These are phyloP conservation scores for Debaryomyces coudertii DNA, from an alignment of 1,139 yeast genomes.

Conservation along the genomic window DNA sequence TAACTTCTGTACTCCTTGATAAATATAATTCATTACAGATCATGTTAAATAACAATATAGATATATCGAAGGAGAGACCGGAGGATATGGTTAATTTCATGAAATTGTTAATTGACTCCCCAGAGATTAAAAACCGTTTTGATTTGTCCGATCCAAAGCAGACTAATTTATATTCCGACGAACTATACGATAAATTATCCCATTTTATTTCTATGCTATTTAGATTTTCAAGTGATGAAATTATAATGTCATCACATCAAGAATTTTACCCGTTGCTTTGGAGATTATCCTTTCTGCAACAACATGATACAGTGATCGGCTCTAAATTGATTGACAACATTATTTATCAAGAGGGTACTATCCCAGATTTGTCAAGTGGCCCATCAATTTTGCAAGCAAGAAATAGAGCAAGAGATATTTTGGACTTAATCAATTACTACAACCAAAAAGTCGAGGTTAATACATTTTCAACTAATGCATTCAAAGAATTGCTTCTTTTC, in stretches of 20 bases:
- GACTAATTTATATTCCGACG: conserved; percentile 14
- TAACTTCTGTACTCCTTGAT: conserved; percentile 27
- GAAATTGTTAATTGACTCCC: conserved; percentile 39
- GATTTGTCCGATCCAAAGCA: conserved; percentile 10
- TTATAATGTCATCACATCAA: conserved; percentile 29
- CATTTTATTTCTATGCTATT: conserved; percentile 30
- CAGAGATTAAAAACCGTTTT: conserved; percentile 21
- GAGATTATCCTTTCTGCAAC: conserved; percentile 29
- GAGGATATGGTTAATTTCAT: conserved; percentile 36
- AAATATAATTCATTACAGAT: conserved; percentile 31
- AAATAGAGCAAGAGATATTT: conserved; percentile 35
- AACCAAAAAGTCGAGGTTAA: conserved; percentile 15
- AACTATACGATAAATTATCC: conserved; percentile 28
- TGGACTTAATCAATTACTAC: conserved; percentile 29
- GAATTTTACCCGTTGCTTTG: conserved; percentile 41
- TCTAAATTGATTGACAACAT: conserved; percentile 30
- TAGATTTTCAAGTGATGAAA: conserved; percentile 28
- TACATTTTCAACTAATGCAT: conserved; percentile 18
- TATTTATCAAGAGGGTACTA: conserved; percentile 22
- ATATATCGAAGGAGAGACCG: conserved; percentile 23
- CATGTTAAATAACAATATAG: conserved; percentile 17
- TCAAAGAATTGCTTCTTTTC: conserved; percentile 38
- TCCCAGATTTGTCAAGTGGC: conserved; percentile 13
- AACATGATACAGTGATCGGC: conserved; percentile 22
- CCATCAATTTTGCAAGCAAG: conserved; percentile 25